phyloP scores from a whole-genome alignment of 768 basidiomycete genomes.

The Chiua virens region DNA sequence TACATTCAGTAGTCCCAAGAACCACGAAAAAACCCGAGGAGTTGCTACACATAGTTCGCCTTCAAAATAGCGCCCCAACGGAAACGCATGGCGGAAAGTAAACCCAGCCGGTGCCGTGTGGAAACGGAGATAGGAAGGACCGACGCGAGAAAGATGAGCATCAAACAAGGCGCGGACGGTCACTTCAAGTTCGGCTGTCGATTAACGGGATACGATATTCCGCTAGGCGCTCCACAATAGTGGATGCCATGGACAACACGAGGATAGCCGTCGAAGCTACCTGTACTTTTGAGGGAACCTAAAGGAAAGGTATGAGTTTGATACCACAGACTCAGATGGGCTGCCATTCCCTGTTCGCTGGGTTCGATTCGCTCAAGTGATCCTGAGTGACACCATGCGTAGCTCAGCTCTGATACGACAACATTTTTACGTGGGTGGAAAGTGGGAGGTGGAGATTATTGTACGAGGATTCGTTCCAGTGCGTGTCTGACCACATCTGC shows the following conservation, averaged over 20 bases:
- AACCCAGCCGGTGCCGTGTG: not conserved
- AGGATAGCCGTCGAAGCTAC: too few relatives aligned
- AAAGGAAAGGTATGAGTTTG: too few relatives aligned
- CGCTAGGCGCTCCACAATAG: not conserved
- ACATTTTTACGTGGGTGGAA: not conserved
- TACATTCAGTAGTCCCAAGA: too few relatives aligned
- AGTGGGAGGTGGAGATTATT: not conserved
- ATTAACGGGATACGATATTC: not conserved
- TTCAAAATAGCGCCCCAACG: too few relatives aligned
- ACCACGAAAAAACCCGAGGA: too few relatives aligned
- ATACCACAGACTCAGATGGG: too few relatives aligned
- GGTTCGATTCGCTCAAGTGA: too few relatives aligned
- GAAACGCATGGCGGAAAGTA: not conserved
- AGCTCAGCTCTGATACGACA: too few relatives aligned
- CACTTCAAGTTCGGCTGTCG: not conserved
- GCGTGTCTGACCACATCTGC: slow-evolving; percentile 45
- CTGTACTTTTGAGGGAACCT: too few relatives aligned
- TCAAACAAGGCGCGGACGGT: not conserved
- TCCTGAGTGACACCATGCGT: too few relatives aligned
- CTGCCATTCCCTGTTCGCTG: too few relatives aligned
- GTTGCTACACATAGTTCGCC: too few relatives aligned
- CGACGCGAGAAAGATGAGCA: not conserved
- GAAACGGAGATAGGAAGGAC: not conserved
- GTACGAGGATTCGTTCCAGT: slow-evolving; percentile 34
- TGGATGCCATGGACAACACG: not conserved